Conservation (phyloP, 2,329 filamentous ascomycete genomes). For the Nigrospora oryzae region DNA sequence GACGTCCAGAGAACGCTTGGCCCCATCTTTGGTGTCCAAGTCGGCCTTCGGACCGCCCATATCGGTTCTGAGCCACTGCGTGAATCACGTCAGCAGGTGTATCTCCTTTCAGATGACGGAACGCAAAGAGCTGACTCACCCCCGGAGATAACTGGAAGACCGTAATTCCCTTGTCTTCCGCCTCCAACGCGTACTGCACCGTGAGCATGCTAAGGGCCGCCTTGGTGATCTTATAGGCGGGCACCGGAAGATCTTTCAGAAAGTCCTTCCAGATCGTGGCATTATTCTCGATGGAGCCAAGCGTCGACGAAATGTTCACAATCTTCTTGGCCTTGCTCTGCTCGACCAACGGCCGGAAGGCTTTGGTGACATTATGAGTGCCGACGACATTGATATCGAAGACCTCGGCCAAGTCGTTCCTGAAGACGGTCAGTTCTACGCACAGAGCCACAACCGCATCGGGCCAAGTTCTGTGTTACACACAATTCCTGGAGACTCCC, state of each 20-base stretch:
- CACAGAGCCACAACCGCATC: no score
- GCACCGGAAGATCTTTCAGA: slow-evolving; percentile 21
- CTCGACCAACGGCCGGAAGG: slow-evolving; percentile 27
- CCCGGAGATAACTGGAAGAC: slow-evolving; percentile 36
- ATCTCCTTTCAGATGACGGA: background rate
- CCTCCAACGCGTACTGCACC: slow-evolving; percentile 29
- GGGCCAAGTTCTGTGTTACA: no score
- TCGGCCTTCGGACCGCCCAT: slow-evolving; percentile 31
- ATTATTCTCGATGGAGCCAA: slow-evolving; percentile 9
- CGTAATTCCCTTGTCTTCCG: slow-evolving; percentile 31
- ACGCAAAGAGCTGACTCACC: slow-evolving; percentile 18
- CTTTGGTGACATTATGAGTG: slow-evolving; percentile 27
- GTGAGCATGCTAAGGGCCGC: slow-evolving; percentile 38
- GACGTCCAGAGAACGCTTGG: slow-evolving; percentile 26
- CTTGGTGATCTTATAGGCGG: slow-evolving; percentile 28
- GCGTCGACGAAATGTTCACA: slow-evolving; percentile 28
- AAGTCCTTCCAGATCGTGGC: slow-evolving; percentile 10
- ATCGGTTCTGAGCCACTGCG: slow-evolving; percentile 36
- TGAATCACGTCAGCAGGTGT: no score
- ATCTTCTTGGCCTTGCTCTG: slow-evolving; percentile 31
- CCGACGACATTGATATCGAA: slow-evolving; percentile 18
- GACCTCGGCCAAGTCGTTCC: slow-evolving; percentile 15
- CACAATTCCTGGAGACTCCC: slow-evolving; percentile 5
- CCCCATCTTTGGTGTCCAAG: slow-evolving; percentile 28
- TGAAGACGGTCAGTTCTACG: slow-evolving; percentile 1